These are phyloP conservation scores for Cladobotryum mycophilum DNA, from an alignment of 2,329 filamentous ascomycete genomes.

Conservation along the genomic window DNA sequence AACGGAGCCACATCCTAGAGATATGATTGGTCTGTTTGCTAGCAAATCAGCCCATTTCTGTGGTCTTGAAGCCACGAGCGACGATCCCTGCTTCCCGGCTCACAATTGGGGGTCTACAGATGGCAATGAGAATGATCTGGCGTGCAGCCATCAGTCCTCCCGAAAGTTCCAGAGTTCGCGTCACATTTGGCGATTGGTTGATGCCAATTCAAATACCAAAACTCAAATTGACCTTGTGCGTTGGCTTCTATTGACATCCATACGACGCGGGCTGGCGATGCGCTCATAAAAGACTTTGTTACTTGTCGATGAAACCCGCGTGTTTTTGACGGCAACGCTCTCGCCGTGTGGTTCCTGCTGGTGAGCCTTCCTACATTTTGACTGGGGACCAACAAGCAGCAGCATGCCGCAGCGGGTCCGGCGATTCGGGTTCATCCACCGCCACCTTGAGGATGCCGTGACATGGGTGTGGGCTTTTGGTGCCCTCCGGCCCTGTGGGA, in stretches of 20 bases:
- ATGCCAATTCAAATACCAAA: no score
- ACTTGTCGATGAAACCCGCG: no score
- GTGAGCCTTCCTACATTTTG: not conserved
- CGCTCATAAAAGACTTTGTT: no score
- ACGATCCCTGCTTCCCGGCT: slow-evolving; percentile 6
- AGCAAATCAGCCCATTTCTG: not conserved
- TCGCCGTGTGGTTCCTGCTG: no score
- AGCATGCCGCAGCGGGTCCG: slow-evolving; percentile 18
- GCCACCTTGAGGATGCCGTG: slow-evolving; percentile 10
- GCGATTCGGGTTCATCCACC: slow-evolving; percentile 23
- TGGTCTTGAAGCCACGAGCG: slow-evolving; percentile 5
- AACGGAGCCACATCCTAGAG: no score
- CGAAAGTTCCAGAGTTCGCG: not conserved
- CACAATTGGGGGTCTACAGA: slow-evolving; percentile 1
- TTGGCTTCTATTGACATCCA: no score
- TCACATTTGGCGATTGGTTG: no score
- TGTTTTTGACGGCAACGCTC: no score
- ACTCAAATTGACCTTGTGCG: no score
- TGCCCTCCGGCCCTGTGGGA: slow-evolving; percentile 14
- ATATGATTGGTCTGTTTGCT: no score
- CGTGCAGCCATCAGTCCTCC: not conserved
- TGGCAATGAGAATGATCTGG: not conserved
- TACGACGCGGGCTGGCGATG: no score
- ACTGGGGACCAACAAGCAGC: slow-evolving; percentile 1
- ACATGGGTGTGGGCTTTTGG: slow-evolving; percentile 14